Percentiles rank a stretch among this genome's conserved stretches.
phyloP scores from a whole-genome alignment of 2,329 filamentous ascomycete genomes.

The Sclerotinia subarctica region DNA sequence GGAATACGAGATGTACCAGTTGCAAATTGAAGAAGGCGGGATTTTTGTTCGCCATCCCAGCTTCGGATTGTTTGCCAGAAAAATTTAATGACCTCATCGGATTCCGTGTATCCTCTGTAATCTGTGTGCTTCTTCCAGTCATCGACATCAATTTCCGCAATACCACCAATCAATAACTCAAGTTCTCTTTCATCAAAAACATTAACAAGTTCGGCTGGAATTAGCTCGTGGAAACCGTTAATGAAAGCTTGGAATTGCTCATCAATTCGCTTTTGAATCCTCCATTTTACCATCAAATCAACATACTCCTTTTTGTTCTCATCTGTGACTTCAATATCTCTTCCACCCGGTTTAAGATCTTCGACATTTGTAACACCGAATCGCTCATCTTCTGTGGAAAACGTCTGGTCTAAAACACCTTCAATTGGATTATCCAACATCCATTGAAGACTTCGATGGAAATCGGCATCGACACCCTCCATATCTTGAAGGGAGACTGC shows the following conservation, averaged over 20 bases:
- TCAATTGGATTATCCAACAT: conserved; percentile 98
- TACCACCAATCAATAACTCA: conserved; percentile 94
- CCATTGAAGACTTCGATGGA: conserved; percentile 95
- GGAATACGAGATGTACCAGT: conserved; percentile 97
- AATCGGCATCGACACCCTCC: conserved; percentile 98
- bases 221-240: conserved; percentile 94
- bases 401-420: conserved; percentile 90
- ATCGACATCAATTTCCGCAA: conserved; percentile 98
- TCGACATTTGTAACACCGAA: conserved; percentile 94
- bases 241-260: conserved; percentile 99
- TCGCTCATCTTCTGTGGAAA: conserved; percentile 94
- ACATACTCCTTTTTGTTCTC: conserved; percentile 99
- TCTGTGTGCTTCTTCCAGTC: conserved; percentile 99
- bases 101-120: conserved; percentile 97
- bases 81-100: conserved; percentile 93
- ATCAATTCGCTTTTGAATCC: conserved; percentile 96
- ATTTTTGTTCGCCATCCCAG: conserved; percentile 99
- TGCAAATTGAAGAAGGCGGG: conserved; percentile 89
- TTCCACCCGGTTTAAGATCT: conserved; percentile 85
- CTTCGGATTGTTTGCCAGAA: conserved; percentile 98
- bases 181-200: conserved; percentile 98
- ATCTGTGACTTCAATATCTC: conserved; percentile 93
- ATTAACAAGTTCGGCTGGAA: conserved; percentile 93
- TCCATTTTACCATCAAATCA: conserved; percentile 98
- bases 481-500: conserved; percentile 89